A percentile compares a stretch with the other conserved stretches of the same genome.
phyloP scores from a whole-genome alignment of 2,329 filamentous ascomycete species.

The Falciphora oryzae region DNA sequence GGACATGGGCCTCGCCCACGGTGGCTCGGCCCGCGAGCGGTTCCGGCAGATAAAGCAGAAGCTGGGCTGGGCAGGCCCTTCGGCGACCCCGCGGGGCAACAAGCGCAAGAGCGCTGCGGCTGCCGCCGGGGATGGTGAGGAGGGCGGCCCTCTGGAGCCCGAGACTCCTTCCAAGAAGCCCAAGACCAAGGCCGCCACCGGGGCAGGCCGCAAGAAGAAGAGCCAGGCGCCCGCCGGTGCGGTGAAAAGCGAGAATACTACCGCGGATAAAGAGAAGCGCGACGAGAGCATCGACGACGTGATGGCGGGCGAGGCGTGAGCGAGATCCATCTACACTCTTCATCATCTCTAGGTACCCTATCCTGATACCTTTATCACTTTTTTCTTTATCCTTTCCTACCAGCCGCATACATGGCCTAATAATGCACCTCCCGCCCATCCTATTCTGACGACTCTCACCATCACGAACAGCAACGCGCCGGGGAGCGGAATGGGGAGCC shows the following conservation, averaged over 20 bases:
- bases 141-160: not conserved
- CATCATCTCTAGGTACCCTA: not conserved
- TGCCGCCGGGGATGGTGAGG: constrained; percentile 12
- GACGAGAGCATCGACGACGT: not conserved
- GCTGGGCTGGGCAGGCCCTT: constrained; percentile 8
- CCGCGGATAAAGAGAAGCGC: not conserved
- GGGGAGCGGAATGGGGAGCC: too few species aligned
- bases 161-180: constrained; percentile 12
- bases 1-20: constrained; percentile 9
- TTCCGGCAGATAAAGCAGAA: constrained; percentile 21
- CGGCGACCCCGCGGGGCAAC: constrained; percentile 10
- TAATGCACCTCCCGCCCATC: too few species aligned
- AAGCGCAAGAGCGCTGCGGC: constrained; percentile 9
- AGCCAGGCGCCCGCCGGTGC: not conserved
- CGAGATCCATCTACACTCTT: not conserved
- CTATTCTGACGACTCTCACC: too few species aligned
- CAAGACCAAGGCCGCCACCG: not conserved
- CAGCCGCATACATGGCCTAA: too few species aligned
- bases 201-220: not conserved
- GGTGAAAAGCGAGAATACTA: constrained; percentile 11
- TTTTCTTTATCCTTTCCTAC: too few species aligned
- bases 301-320: constrained; percentile 3
- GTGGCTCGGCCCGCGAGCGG: constrained; percentile 8
- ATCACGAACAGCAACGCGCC: too few species aligned
- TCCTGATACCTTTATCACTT: too few species aligned